phyloP scores from a whole-genome alignment of 2,329 filamentous ascomycete genomes.

The Botrytis porri region DNA sequence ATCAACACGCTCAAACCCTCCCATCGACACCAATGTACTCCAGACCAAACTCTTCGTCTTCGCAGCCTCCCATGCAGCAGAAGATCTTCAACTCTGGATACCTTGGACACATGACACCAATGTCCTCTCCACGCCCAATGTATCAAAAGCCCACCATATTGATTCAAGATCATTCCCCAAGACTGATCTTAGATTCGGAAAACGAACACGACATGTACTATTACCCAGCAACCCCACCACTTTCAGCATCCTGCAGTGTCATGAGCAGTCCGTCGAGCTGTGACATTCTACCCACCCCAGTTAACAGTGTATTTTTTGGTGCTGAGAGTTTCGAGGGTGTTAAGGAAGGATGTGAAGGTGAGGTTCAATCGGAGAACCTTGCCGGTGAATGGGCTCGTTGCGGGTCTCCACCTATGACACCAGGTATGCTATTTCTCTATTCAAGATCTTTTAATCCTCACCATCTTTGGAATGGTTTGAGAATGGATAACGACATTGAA shows the following conservation, averaged over 20 bases:
- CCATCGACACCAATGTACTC: constrained; percentile 64
- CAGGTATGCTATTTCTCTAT: constrained; percentile 61
- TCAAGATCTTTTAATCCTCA: neutral
- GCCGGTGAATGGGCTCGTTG: constrained; percentile 74
- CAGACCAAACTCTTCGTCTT: constrained; percentile 62
- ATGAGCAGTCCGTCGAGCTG: constrained; percentile 81
- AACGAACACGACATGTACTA: constrained; percentile 62
- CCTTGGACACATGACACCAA: constrained; percentile 59
- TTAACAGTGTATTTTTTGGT: constrained; percentile 75
- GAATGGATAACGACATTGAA: neutral
- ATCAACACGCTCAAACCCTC: constrained; percentile 51
- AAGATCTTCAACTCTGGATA: constrained; percentile 36
- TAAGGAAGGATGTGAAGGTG: constrained; percentile 70
- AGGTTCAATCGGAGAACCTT: constrained; percentile 69
- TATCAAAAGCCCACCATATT: constrained; percentile 72
- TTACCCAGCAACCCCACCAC: constrained; percentile 81
- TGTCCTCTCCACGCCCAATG: constrained; percentile 70
- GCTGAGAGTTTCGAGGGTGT: constrained; percentile 64
- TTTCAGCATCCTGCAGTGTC: constrained; percentile 80
- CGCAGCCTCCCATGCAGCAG: constrained; percentile 49
- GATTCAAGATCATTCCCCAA: constrained; percentile 55
- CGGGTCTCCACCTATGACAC: constrained; percentile 82
- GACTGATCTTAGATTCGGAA: constrained; percentile 71
- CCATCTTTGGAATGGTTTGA: neutral
- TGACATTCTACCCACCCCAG: constrained; percentile 76